A percentile compares a stretch with the other conserved stretches of the same genome.
These are phyloP conservation scores for Gymnopilus junonius DNA, from an alignment of 768 basidiomycete species.

Conservation along the genomic window DNA sequence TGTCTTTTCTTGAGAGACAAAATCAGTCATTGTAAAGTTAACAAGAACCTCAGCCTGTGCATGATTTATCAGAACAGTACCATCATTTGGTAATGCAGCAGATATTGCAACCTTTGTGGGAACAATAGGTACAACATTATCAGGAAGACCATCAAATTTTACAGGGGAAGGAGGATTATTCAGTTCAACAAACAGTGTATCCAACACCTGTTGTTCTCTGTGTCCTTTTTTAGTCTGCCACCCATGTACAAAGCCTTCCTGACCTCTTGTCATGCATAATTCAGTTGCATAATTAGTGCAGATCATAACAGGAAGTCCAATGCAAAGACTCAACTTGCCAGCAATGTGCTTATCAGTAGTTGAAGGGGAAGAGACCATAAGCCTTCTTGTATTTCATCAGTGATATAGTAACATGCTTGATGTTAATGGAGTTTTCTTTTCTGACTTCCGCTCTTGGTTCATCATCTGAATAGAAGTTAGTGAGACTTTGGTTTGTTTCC, in stretches of 20 bases:
- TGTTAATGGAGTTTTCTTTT: neutral
- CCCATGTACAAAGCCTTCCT: no score
- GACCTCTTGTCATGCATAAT: no score
- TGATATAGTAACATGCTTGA: neutral
- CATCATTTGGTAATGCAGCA: constrained; percentile 23
- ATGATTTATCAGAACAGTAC: constrained; percentile 13
- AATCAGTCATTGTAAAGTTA: constrained; percentile 38
- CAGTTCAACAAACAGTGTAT: constrained; percentile 34
- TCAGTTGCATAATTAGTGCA: no score
- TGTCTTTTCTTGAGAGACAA: constrained; percentile 30
- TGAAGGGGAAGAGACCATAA: neutral
- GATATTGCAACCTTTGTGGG: constrained; percentile 1
- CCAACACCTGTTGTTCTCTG: constrained; percentile 24
- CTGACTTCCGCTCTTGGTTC: neutral
- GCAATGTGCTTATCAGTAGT: neutral
- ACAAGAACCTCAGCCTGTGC: constrained; percentile 29
- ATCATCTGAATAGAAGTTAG: constrained; percentile 31
- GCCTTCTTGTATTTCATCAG: neutral
- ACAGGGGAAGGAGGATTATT: constrained; percentile 25
- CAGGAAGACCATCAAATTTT: constrained; percentile 28
- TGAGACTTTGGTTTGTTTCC: constrained; percentile 25
- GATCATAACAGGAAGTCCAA: constrained; percentile 37
- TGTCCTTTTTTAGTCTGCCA: constrained; percentile 27
- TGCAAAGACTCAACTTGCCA: neutral
- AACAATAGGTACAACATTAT: no score